Evolutionary conservation across 805 yeast species (phyloP), one percentile per base, ranked within the genome.

Genomic region (Wickerhamiella occidentalis): DNA sequence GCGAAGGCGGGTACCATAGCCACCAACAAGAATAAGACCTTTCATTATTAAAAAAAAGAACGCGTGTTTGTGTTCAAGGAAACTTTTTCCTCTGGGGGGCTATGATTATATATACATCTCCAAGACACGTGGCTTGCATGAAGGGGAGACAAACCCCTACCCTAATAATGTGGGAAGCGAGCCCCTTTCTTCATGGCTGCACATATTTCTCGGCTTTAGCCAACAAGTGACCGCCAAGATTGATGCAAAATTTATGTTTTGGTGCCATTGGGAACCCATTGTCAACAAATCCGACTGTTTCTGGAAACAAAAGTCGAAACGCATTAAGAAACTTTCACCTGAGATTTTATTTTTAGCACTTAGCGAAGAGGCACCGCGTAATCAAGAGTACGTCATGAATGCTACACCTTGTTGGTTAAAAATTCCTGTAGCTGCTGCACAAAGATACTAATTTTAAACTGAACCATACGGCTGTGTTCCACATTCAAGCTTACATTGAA

Each of bases 1-100:
- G 79, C 99, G 88, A 75, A 92, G 83, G 76, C 99, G 92, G 65
- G 99, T 92, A 77, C 99, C 99, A 76, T 88, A 92, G 71, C 98
- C 98, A 67, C 98, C 98, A 38, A 49, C 51, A 21, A 49, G 51
- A 36, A 49, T 49, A 36, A 49, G 46, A 22, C 51, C 51, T 44
- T 49, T 49, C 51, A 49, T 49, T 35, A 23, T 35, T 41, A 13
- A 3, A 3, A 7, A 18, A 15, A 33, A 25, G 25, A 21, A 23
- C 26, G 26, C 47, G 47, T 29, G 36, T 19, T n/a, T n/a, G 47
- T 35, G 40, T 21, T 25, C 23, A 25, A 17, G 30, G 35, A 26
- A 36, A n/a, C n/a, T 11, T 12, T 6, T 19, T 28, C 40, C 33
- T 8, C 9, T 9, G 38, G 38, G 38, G 28, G 15, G 11, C 22